These are phyloP conservation scores for Thinopyrum elongatum DNA, from an alignment of 176 grass and related monocot genomes.

Conservation along the genomic window DNA sequence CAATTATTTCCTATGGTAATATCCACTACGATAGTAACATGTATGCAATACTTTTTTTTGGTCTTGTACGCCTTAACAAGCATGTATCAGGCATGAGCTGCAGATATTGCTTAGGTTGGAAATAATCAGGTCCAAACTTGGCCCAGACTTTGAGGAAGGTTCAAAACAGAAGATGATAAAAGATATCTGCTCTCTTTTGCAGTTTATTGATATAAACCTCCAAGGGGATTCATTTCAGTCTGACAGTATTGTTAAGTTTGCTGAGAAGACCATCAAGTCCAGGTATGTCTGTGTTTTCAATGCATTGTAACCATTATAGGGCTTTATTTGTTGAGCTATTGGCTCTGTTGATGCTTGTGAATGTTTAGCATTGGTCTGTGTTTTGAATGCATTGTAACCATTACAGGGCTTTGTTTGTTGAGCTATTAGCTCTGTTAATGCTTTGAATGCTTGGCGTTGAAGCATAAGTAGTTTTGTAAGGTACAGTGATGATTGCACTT, in stretches of 20 bases:
- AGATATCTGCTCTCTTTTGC: constrained; percentile 85
- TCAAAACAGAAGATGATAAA: constrained; percentile 88
- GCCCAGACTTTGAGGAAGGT: constrained; percentile 55
- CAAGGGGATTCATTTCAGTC: constrained; percentile 69
- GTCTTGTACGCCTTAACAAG: constrained; percentile 53
- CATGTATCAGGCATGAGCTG: constrained; percentile 66
- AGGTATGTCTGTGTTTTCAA: constrained; percentile 50
- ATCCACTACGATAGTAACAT: not conserved
- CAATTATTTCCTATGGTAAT: constrained; percentile 35
- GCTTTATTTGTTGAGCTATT: constrained; percentile 3
- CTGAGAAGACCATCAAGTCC: constrained; percentile 80
- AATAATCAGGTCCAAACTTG: constrained; percentile 64
- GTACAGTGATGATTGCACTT: not conserved
- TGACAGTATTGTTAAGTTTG: constrained; percentile 70
- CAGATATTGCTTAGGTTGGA: constrained; percentile 97
- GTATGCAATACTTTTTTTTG: not conserved
- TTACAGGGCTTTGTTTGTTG: constrained; percentile 7
- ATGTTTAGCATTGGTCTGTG: not conserved
- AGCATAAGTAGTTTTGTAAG: not conserved
- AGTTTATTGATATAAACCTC: constrained; percentile 91
- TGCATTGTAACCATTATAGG: not conserved
- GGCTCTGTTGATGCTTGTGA: not conserved
- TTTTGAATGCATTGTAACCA: constrained; percentile 7
- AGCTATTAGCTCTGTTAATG: not conserved
- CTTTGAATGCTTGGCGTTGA: not conserved